Conservation (phyloP, 139 green algal genomes). For the Coelastrella sp. region DNA sequence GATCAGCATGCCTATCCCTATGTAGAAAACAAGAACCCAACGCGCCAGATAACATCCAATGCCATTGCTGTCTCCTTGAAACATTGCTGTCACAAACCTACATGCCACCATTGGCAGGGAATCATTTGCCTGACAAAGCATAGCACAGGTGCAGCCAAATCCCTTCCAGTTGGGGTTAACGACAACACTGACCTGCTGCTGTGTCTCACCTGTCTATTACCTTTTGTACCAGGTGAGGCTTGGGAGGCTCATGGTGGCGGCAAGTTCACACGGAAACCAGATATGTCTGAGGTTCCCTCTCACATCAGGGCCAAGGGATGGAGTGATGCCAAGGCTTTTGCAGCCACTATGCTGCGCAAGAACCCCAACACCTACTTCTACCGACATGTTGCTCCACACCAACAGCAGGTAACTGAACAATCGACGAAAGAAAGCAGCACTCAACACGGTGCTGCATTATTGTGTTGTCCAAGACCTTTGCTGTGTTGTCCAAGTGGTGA, state of each 20-base stretch:
- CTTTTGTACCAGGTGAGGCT: conserved; percentile 41
- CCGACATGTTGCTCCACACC: conserved; percentile 66
- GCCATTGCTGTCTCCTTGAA: neutral
- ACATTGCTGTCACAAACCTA: no score
- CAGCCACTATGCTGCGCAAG: conserved; percentile 69
- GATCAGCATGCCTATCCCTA: no score
- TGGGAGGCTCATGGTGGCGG: conserved; percentile 70
- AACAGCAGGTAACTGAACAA: conserved; percentile 70
- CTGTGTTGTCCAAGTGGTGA: no score
- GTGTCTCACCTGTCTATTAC: neutral
- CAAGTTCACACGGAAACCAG: conserved; percentile 55
- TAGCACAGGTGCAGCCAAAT: no score
- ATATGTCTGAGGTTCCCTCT: conserved; percentile 52
- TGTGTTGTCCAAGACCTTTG: no score
- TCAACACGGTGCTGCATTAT: no score
- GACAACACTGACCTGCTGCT: neutral
- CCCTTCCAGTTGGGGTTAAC: no score
- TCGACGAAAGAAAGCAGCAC: no score
- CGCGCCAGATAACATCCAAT: no score
- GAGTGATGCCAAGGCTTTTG: conserved; percentile 66
- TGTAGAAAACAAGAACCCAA: no score
- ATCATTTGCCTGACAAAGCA: no score
- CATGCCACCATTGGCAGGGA: no score
- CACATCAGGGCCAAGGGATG: conserved; percentile 61
- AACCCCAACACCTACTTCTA: conserved; percentile 90